Conservation (phyloP, 768 basidiomycete species). For the Infundibulicybe gibba region DNA sequence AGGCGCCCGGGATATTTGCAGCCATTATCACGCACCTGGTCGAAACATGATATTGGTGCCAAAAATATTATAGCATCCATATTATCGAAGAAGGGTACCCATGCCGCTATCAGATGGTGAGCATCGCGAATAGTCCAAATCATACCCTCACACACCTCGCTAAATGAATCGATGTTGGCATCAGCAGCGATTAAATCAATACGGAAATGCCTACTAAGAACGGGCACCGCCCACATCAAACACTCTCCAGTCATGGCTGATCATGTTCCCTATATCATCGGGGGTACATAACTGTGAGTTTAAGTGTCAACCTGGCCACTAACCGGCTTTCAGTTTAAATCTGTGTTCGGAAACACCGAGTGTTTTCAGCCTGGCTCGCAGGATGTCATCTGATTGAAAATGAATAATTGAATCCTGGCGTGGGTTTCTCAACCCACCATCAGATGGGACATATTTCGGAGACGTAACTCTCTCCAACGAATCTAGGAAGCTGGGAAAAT, state of each 20-base stretch:
- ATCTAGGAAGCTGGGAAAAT: conserved; percentile 59
- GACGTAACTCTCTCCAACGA: conserved; percentile 61
- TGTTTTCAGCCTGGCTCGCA: conserved; percentile 71
- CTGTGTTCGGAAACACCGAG: conserved; percentile 76
- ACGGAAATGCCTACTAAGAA: conserved; percentile 46
- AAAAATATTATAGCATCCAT: conserved; percentile 70
- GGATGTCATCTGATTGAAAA: conserved; percentile 59
- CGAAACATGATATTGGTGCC: conserved; percentile 71
- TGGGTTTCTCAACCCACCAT: conserved; percentile 40
- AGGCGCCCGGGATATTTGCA: no score
- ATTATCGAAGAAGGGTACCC: conserved; percentile 67
- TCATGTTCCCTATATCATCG: conserved; percentile 35
- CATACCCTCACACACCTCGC: conserved; percentile 41
- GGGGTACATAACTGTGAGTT: conserved; percentile 1
- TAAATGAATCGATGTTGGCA: conserved; percentile 15
- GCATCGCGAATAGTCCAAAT: not conserved
- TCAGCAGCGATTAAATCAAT: not conserved
- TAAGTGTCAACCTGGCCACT: conserved; percentile 3
- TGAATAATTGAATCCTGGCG: not conserved
- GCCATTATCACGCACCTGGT: conserved; percentile 38
- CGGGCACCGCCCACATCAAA: conserved; percentile 77
- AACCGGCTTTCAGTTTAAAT: conserved; percentile 60
- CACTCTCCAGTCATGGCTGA: conserved; percentile 52
- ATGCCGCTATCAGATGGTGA: conserved; percentile 44
- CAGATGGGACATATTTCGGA: conserved; percentile 60